Percentiles rank a stretch among this genome's conserved stretches.
Evolutionary conservation across 129 eudicot species (phyloP).

Genomic region (Centaurea solstitialis): DNA sequence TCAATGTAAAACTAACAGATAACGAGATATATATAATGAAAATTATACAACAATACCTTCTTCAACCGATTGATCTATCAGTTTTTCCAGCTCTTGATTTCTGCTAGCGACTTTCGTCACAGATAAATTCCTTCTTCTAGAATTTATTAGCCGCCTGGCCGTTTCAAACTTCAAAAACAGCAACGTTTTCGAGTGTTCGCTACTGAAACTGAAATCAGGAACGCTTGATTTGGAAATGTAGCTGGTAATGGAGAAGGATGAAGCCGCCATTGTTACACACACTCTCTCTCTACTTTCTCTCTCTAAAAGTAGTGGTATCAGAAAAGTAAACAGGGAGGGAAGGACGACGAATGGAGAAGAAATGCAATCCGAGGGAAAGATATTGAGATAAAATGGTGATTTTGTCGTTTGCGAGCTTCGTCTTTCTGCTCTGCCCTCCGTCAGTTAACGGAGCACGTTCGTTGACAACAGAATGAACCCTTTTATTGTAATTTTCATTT

Average conservation of each 20-base stretch:
- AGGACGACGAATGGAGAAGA: slow-evolving; percentile 18
- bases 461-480: not conserved
- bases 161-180: slow-evolving; percentile 18
- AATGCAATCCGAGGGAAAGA: slow-evolving; percentile 10
- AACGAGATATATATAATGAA: not conserved
- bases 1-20: not conserved
- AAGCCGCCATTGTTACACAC: slow-evolving; percentile 46
- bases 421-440: not conserved
- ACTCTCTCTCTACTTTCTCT: slow-evolving; percentile 14
- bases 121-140: slow-evolving; percentile 24
- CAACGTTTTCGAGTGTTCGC: slow-evolving; percentile 22
- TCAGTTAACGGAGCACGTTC: slow-evolving; percentile 29
- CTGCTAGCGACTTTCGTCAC: slow-evolving; percentile 38
- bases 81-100: slow-evolving; percentile 33
- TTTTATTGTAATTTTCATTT: no score
- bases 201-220: slow-evolving; percentile 24
- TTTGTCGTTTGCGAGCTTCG: slow-evolving; percentile 18
- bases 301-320: not conserved
- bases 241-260: slow-evolving; percentile 32
- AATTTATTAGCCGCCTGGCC: slow-evolving; percentile 15
- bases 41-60: slow-evolving; percentile 24
- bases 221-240: slow-evolving; percentile 39
- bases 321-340: not conserved
- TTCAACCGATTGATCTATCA: slow-evolving; percentile 23
- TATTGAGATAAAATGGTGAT: slow-evolving; percentile 8